A percentile compares a stretch with the other conserved stretches of the same genome.
phyloP scores from a whole-genome alignment of 2,329 filamentous ascomycete genomes.

The Pestalotiopsis sp. region DNA sequence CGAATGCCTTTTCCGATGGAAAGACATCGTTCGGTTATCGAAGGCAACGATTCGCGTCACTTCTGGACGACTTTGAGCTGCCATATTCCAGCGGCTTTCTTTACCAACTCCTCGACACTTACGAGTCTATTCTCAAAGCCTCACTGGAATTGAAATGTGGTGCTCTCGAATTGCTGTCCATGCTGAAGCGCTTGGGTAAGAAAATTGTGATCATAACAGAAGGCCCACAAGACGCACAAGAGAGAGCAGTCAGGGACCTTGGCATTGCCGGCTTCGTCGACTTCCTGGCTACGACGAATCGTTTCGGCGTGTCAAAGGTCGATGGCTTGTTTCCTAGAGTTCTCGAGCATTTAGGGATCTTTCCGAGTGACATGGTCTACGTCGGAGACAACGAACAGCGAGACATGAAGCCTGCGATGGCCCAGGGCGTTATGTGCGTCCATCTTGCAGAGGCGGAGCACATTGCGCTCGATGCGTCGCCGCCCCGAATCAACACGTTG shows the following conservation, averaged over 20 bases:
- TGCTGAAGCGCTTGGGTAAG: conserved; percentile 36
- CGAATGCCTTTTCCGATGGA: conserved; percentile 45
- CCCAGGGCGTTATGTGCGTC: conserved; percentile 30
- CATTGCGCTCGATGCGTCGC: conserved; percentile 13
- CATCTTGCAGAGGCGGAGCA: conserved; percentile 26
- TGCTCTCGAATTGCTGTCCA: conserved; percentile 35
- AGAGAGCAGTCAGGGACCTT: conserved; percentile 41
- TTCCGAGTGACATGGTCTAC: conserved; percentile 29
- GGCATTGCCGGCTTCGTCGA: conserved; percentile 29
- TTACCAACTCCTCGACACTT: conserved; percentile 26
- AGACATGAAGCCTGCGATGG: conserved; percentile 31
- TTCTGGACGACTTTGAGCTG: conserved; percentile 32
- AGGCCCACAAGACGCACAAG: conserved; percentile 49
- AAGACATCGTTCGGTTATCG: conserved; percentile 46
- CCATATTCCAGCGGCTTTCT: conserved; percentile 22
- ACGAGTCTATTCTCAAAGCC: conserved; percentile 31
- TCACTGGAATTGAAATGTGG: conserved; percentile 39
- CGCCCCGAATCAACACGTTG: conserved; percentile 21
- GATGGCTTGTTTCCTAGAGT: conserved; percentile 30
- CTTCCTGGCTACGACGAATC: conserved; percentile 34
- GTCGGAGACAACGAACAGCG: conserved; percentile 32
- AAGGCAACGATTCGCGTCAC: conserved; percentile 37
- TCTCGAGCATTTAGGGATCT: conserved; percentile 27
- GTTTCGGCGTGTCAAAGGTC: conserved; percentile 30
- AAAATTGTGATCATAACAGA: conserved; percentile 49